Percentiles rank a stretch among this genome's conserved stretches.
phyloP scores from a whole-genome alignment of 1,284 basidiomycete species.

The Puccinia hordei region DNA sequence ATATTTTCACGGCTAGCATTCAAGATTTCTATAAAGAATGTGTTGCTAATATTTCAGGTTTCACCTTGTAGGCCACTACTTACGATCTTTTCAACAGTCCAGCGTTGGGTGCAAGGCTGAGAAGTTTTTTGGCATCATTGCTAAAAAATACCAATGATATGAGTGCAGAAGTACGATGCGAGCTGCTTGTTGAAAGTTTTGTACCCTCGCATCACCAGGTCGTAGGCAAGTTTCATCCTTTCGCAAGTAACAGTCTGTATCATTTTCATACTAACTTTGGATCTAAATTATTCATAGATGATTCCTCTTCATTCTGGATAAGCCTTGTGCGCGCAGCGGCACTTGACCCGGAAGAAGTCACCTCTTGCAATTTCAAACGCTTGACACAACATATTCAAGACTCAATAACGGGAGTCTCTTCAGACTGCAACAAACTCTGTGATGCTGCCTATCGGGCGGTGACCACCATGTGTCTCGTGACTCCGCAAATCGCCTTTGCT shows the following conservation, averaged over 20 bases:
- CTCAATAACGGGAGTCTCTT: background rate
- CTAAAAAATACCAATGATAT: slow-evolving; percentile 64
- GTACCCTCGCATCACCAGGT: slow-evolving; percentile 38
- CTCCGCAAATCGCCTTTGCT: slow-evolving; percentile 70
- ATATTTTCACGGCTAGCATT: background rate
- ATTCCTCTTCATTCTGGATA: slow-evolving; percentile 41
- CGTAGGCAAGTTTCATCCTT: slow-evolving; percentile 34
- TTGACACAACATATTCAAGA: slow-evolving; percentile 71
- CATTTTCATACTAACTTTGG: background rate
- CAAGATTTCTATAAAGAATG: background rate
- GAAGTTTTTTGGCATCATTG: slow-evolving; percentile 72
- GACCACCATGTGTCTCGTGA: slow-evolving; percentile 76
- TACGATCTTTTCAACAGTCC: slow-evolving; percentile 25
- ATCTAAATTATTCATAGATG: slow-evolving; percentile 13
- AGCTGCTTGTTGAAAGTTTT: slow-evolving; percentile 42
- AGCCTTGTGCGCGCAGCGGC: slow-evolving; percentile 56
- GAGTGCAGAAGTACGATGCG: slow-evolving; percentile 18
- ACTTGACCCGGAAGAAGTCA: slow-evolving; percentile 64
- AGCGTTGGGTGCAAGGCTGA: slow-evolving; percentile 23
- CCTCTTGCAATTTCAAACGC: slow-evolving; percentile 67
- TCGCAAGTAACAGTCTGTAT: background rate
- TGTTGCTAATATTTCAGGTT: background rate
- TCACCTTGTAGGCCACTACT: slow-evolving; percentile 8
- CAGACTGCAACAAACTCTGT: slow-evolving; percentile 4
- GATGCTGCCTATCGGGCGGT: slow-evolving; percentile 72